Conservation (phyloP, 139 green algal species). For the Tetraselmis chui region DNA sequence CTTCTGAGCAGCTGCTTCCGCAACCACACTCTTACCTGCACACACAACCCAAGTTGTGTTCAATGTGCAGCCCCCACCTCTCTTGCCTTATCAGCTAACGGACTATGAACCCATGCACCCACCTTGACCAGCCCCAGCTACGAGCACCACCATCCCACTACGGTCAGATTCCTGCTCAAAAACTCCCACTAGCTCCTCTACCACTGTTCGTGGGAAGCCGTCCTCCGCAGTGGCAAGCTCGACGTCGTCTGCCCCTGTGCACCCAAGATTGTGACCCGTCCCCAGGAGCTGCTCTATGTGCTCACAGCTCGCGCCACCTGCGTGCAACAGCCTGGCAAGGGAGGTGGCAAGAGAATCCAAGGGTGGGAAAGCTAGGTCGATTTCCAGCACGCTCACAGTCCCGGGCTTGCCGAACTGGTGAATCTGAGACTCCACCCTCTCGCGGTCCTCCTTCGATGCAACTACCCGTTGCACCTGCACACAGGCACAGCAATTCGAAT, state of each 20-base stretch:
- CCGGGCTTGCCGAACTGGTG: background rate
- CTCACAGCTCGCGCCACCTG: background rate
- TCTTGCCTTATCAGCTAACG: no score
- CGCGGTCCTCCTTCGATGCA: background rate
- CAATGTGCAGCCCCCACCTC: no score
- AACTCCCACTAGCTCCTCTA: background rate
- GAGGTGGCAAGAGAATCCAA: background rate
- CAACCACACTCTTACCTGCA: background rate
- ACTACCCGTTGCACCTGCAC: background rate
- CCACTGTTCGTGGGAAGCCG: no score
- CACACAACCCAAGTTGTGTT: no score
- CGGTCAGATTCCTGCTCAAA: background rate
- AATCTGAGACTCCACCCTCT: background rate
- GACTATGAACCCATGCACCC: no score
- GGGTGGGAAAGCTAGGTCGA: background rate
- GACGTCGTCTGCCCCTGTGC: no score
- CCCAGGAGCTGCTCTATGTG: no score
- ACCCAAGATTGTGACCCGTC: no score
- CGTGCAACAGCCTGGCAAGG: background rate
- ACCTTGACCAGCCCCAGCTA: background rate
- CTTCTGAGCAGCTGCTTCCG: background rate
- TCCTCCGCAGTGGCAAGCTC: no score
- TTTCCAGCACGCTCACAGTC: background rate
- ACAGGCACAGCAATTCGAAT: no score
- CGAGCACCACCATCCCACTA: background rate